These are phyloP conservation scores for Aureobasidium zeae DNA, from an alignment of 2,329 filamentous ascomycete species.

Conservation along the genomic window DNA sequence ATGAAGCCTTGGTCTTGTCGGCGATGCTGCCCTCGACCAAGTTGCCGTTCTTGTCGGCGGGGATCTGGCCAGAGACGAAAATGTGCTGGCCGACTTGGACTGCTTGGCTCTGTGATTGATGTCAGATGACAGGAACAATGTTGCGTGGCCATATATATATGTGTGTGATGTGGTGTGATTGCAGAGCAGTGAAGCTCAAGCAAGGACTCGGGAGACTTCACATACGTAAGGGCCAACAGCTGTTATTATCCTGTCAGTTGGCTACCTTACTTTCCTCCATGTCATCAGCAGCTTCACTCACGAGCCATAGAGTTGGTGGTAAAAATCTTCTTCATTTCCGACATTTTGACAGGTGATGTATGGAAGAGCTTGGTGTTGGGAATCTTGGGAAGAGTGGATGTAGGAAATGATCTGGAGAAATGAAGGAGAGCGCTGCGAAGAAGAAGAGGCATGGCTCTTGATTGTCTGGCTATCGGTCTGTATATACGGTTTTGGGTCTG, in stretches of 20 bases:
- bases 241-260: conserved; percentile 18
- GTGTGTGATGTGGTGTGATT: no score
- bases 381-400: not conserved
- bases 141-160: not conserved
- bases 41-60: conserved; percentile 52
- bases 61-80: conserved; percentile 70
- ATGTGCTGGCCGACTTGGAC: conserved; percentile 59
- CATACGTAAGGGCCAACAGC: conserved; percentile 36
- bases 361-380: not conserved
- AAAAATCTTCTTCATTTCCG: conserved; percentile 36
- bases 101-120: conserved; percentile 40
- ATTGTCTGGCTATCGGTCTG: not conserved
- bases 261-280: no score
- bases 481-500: conserved; percentile 5
- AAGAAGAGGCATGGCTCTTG: conserved; percentile 8
- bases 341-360: conserved; percentile 25
- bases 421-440: conserved; percentile 9
- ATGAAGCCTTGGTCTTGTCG: conserved; percentile 61
- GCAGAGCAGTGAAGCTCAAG: not conserved
- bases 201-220: not conserved
- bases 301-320: conserved; percentile 34
- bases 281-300: no score
- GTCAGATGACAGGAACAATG: not conserved
- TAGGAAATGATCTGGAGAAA: not conserved
- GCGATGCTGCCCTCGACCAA: conserved; percentile 56